Evolutionary conservation across 2,329 filamentous ascomycete genomes (phyloP).

Genomic region (Diplodia intermedia): DNA sequence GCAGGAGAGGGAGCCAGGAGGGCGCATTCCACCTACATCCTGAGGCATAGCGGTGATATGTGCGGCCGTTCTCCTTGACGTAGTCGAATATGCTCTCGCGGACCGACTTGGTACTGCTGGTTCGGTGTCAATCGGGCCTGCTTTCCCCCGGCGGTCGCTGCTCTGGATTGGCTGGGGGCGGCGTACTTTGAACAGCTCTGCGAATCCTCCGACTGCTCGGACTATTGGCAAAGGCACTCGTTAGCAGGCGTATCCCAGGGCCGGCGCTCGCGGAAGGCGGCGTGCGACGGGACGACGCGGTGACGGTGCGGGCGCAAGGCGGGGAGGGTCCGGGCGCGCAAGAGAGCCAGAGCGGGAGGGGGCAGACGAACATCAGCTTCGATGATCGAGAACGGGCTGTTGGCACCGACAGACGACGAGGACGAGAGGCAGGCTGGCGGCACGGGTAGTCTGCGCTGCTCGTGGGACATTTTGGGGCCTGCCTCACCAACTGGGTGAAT

Average conservation of each 20-base stretch:
- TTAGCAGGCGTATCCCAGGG: constrained; percentile 28
- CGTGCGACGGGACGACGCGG: constrained; percentile 27
- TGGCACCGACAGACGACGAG: constrained; percentile 22
- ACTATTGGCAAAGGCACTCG: background rate
- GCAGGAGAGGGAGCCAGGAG: background rate
- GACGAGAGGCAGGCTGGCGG: constrained; percentile 16
- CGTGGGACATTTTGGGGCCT: constrained; percentile 31
- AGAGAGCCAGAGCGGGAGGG: constrained; percentile 1
- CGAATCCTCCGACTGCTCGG: constrained; percentile 27
- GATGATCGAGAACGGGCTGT: constrained; percentile 29
- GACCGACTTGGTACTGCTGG: constrained; percentile 43
- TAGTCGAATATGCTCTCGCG: constrained; percentile 50
- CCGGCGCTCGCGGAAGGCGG: constrained; percentile 8
- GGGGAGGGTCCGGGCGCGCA: constrained; percentile 13
- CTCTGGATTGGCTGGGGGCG: background rate
- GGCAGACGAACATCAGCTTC: constrained; percentile 29
- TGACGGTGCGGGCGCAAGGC: constrained; percentile 24
- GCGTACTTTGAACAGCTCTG: constrained; percentile 12
- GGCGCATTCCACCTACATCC: constrained; percentile 44
- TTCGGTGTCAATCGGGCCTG: constrained; percentile 15
- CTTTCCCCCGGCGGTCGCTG: background rate
- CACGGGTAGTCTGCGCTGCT: constrained; percentile 17
- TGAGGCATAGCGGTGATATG: constrained; percentile 50
- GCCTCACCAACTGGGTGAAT: constrained; percentile 20
- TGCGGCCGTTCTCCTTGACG: constrained; percentile 50